A percentile compares a stretch with the other conserved stretches of the same genome.
Evolutionary conservation across 1,139 yeast genomes (phyloP).

Genomic region (Candida mesenterica): DNA sequence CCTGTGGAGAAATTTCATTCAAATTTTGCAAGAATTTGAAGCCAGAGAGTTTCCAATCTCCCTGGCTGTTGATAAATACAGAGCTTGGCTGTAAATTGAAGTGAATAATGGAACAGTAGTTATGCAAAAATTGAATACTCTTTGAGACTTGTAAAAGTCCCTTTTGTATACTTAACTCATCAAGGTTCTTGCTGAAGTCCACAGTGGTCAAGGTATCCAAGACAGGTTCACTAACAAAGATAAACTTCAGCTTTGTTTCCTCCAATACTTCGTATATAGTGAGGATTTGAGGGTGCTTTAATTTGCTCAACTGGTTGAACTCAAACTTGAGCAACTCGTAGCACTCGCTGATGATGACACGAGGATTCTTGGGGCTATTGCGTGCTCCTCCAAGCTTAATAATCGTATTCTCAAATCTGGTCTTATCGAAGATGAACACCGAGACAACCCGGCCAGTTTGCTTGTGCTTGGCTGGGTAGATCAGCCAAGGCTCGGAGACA

Average conservation of each 20-base stretch:
- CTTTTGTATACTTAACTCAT: constrained; percentile 75
- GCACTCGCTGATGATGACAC: constrained; percentile 36
- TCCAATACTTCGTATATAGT: constrained; percentile 85
- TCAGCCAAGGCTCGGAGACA: constrained; percentile 79
- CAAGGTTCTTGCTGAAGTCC: constrained; percentile 42
- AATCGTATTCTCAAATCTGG: constrained; percentile 56
- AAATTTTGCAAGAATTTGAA: constrained; percentile 61
- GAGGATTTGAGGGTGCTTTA: constrained; percentile 85
- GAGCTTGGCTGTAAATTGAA: constrained; percentile 77
- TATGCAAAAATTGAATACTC: constrained; percentile 80
- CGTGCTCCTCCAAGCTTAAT: constrained; percentile 20
- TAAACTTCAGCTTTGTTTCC: constrained; percentile 72
- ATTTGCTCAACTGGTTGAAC: constrained; percentile 68
- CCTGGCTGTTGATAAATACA: constrained; percentile 72
- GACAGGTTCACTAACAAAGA: constrained; percentile 85
- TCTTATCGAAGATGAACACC: constrained; percentile 86
- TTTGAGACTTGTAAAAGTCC: constrained; percentile 79
- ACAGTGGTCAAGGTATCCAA: constrained; percentile 55
- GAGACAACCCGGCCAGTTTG: constrained; percentile 61
- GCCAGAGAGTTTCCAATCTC: constrained; percentile 93
- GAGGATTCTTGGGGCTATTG: constrained; percentile 32
- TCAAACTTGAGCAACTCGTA: constrained; percentile 45
- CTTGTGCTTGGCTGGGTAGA: constrained; percentile 73
- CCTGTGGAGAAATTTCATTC: constrained; percentile 46
- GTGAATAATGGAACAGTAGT: constrained; percentile 72